Evolutionary conservation across 371 early-diverging fungal genomes (phyloP), one percentile per base, ranked within the genome.

Genomic region (Mortierella sp.): DNA sequence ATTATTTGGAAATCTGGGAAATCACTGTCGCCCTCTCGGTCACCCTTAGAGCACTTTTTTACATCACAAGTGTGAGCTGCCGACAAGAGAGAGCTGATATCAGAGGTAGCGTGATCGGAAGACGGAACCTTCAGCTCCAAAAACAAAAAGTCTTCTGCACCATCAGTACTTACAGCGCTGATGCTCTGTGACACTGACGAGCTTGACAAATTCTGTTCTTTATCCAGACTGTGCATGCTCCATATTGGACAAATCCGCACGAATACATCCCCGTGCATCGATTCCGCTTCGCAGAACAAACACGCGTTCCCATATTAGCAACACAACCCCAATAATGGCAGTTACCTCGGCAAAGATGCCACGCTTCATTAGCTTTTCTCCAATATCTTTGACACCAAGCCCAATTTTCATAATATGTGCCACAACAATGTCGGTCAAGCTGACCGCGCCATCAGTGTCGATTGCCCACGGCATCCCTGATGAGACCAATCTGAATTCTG

Each of bases 341-440:
- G 85, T 74, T 0, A 90, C 86, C 65, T 87, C 80, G n/a, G 88
- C 79, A 72, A 89, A 90, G 4, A 89, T 77, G 6, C 86, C 83
- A 9, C 85, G 79, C 48, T 88, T 88, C 55, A 89, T 77, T 15
- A 70, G 40, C 58, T 68, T 47, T 81, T 70, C 28, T 61, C 66
- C 22, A 76, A 77, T 47, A 81, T 86, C 41, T 86, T 63, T 16
- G 86, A 88, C 53, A 69, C 55, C 85, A 41, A 77, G 85, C 83
- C 64, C 87, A 73, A 45, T 72, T 58, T 63, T 83, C 74, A 68
- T 86, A 63, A 41, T 81, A 58, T 58, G 83, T 70, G 19, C 87
- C 77, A 58, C 87, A 69, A 63, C 78, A 72, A 55, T 88, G 83
- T 76, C 88, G 86, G 62, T 71, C 41, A 74, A 16, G 38, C 67